Conservation (phyloP, 2,329 filamentous ascomycete genomes). For the Pestalotiopsis sp. region DNA sequence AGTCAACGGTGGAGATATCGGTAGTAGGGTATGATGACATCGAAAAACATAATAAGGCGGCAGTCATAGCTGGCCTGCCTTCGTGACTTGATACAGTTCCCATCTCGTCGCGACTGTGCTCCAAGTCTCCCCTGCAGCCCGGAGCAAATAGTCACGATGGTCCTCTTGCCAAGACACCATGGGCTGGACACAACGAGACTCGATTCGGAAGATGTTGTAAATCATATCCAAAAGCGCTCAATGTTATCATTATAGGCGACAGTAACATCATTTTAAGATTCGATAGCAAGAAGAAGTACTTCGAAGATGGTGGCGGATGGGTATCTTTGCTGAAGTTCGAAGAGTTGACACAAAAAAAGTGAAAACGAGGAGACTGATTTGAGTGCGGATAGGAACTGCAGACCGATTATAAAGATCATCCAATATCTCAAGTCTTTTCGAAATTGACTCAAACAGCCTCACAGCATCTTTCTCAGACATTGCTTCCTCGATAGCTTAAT, state of each 20-base stretch:
- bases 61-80: no score
- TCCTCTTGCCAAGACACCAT: not conserved
- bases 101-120: not conserved
- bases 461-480: not conserved
- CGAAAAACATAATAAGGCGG: no score
- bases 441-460: constrained; percentile 2
- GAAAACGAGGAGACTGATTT: not conserved
- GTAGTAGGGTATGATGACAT: no score
- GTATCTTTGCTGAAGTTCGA: not conserved
- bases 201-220: not conserved
- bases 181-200: not conserved
- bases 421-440: not conserved
- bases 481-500: not conserved
- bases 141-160: not conserved
- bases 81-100: no score
- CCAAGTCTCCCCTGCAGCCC: not conserved
- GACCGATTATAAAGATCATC: not conserved
- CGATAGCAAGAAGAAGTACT: not conserved
- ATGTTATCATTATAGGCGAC: not conserved
- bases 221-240: not conserved
- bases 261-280: not conserved
- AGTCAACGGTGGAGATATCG: no score
- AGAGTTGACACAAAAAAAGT: not conserved
- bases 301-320: not conserved
- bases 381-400: no score